Base-by-base conservation (phyloP, 371 early-diverging fungal genomes). In the Syncephalis plumigaleata region DNA sequence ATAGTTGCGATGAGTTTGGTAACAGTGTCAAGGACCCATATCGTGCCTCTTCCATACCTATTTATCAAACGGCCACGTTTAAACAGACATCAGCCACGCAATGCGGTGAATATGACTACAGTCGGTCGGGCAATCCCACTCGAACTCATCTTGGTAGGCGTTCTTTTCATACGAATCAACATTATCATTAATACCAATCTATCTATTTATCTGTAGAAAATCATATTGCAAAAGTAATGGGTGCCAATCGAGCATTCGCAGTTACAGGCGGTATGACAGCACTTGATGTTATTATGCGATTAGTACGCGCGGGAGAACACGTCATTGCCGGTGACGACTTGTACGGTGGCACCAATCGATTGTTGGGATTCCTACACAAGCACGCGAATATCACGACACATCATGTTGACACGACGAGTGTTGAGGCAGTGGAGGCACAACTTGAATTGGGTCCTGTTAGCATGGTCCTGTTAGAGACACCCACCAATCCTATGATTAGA, bases 31-130 rank as follows among this genome's bases (percentile, higher is more conserved):
- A 64, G 48, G 93, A 93, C 66, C 81, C 75, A 44, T 91, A 95
- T 70, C 77, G 86, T 59, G 80, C 94, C 17, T 71, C 88, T 24
- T 87, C 89, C 5, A 80, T 89, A 22, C 96, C 96, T 25, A 88
- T 95, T 53, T 93, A 93, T 70, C 92, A 92, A 58, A 84, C 92
- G 0, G 96, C 96, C 11, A 95, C 96, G 0, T 95, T 95, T 66
- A 92, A 88, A 64, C 93, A 92, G 63, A 57, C 59, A 17, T 62
- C 70, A 7, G 82, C 84, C 1, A 70, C 69, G 15, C 89, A 81
- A 43, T 73, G 74, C 55, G 90, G 92, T 16, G 87, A 88, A 52
- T 95, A 85, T 58, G 97, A 96, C 66, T 91, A 91, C 55, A 75
- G 84, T 44, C 71, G 92, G 37, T 77, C 77, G 46, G 90, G 90